Conservation (phyloP, 805 yeast species). For the Saccharomycopsis sp. region DNA sequence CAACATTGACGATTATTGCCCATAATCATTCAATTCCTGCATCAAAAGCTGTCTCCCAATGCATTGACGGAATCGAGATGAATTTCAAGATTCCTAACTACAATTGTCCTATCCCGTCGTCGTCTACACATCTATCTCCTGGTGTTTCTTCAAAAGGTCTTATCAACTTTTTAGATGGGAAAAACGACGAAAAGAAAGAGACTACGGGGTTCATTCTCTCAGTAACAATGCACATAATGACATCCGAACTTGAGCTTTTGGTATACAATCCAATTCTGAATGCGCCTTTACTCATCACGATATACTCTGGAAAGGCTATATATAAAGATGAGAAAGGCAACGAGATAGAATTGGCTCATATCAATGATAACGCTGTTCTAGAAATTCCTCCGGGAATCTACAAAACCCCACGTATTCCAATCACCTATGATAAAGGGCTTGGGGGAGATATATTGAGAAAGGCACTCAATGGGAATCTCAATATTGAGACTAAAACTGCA, state of each 20-base stretch:
- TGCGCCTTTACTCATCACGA: slow-evolving; percentile 35
- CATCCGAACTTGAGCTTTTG: slow-evolving; percentile 48
- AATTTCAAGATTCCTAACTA: slow-evolving; percentile 29
- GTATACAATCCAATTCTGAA: slow-evolving; percentile 50
- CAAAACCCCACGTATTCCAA: slow-evolving; percentile 44
- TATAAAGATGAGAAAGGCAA: slow-evolving; percentile 25
- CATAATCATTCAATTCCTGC: slow-evolving; percentile 24
- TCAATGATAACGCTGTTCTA: slow-evolving; percentile 31
- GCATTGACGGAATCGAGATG: slow-evolving; percentile 25
- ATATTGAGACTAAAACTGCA: slow-evolving; percentile 40
- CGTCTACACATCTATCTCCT: background rate
- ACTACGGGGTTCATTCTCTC: slow-evolving; percentile 38
- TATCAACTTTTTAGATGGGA: slow-evolving; percentile 1
- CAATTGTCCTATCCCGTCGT: slow-evolving; percentile 8
- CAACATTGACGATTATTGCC: slow-evolving; percentile 29
- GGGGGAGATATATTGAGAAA: slow-evolving; percentile 44
- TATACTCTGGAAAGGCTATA: slow-evolving; percentile 42
- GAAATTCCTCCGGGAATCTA: slow-evolving; percentile 47
- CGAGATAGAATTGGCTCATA: slow-evolving; percentile 17
- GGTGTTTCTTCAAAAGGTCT: slow-evolving; percentile 1
- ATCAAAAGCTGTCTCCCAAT: slow-evolving; percentile 24
- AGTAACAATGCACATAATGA: slow-evolving; percentile 47
- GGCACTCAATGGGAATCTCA: slow-evolving; percentile 45
- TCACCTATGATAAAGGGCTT: slow-evolving; percentile 38
- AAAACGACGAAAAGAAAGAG: slow-evolving; percentile 12